phyloP scores from a whole-genome alignment of 108 stramenopile genomes.

The Poteriospumella lacustris region DNA sequence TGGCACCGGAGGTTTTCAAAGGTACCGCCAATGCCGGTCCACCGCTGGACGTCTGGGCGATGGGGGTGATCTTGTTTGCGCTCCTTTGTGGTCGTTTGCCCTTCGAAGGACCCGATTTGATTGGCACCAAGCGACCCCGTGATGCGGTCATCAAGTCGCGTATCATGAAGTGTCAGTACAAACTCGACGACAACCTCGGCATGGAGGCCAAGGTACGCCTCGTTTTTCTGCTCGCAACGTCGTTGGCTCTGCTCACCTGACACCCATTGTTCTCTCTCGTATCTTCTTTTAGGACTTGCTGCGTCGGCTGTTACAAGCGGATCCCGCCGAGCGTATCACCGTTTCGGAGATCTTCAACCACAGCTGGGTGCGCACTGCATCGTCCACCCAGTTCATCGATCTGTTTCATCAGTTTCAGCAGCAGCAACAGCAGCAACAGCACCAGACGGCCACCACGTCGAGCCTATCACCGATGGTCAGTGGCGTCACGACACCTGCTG shows the following conservation, averaged over 20 bases:
- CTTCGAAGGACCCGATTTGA: constrained; percentile 44
- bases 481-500: too few relatives aligned
- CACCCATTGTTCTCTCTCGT: not conserved
- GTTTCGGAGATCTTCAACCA: constrained; percentile 49
- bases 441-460: too few relatives aligned
- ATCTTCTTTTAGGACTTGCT: constrained; percentile 3
- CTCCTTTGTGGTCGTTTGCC: constrained; percentile 46
- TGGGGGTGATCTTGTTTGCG: constrained; percentile 48
- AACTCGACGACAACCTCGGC: constrained; percentile 41
- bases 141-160: constrained; percentile 39
- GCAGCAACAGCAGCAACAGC: too few relatives aligned
- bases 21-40: constrained; percentile 50
- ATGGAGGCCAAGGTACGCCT: constrained; percentile 35
- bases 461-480: too few relatives aligned
- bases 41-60: constrained; percentile 48
- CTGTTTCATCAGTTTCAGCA: too few relatives aligned
- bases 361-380: too few relatives aligned
- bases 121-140: constrained; percentile 10
- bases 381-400: too few relatives aligned
- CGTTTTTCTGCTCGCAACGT: not conserved
- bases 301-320: constrained; percentile 40
- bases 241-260: too few relatives aligned
- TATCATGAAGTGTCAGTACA: constrained; percentile 48
- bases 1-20: constrained; percentile 48
- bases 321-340: constrained; percentile 41